Base-by-base conservation (phyloP, 1,284 basidiomycete genomes). In the Volvariella volvacea region DNA sequence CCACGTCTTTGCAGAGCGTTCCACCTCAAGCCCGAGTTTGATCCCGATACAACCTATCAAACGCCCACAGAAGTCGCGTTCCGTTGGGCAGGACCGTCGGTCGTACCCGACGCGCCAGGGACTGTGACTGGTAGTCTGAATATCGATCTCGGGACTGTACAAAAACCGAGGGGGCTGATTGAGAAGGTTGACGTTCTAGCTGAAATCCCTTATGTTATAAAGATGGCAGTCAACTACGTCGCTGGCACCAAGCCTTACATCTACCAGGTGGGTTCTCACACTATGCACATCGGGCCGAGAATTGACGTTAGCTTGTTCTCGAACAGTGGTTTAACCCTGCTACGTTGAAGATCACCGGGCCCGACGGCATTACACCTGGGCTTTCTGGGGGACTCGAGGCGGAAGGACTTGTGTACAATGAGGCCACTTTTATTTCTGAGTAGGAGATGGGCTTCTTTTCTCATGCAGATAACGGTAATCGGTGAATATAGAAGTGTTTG, bases 161-260 rank as follows among this genome's bases (percentile, higher is more conserved):
- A 50, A 61, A 66, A 50, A 60, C 83, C 71, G 45, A 81, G 83
- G 38, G 94, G 94, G 0, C 67, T 99, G 59, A 80, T 99, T 39
- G 93, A 98, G 66, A 98, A 98, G 71, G 92, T 99, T 14, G 94
- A 99, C 57, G 84, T 99, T 1, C 76, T 99, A 14, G 92, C 88
- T 3, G 94, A 99, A 70, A 93, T 99, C 55, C 96, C 96, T 6
- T 86, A 88, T 52, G 81, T 96, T 47, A 68, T 95, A 56, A 90
- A 91, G 68, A 81, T 89, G 59, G 79, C 92, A 52, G 85, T 95
- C 50, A 92, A 85, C 62, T 93, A 92, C 55, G 90, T 92, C 22
- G 86, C 92, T 30, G 88, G 91, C 22, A 89, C 91, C 30, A 93
- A 94, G 65, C 92, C 92, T 1, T 95, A 85, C 61, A 88, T 95